These are phyloP conservation scores for Elaeagnus macrophylla DNA, from an alignment of 306 rosid species.

Conservation along the genomic window DNA sequence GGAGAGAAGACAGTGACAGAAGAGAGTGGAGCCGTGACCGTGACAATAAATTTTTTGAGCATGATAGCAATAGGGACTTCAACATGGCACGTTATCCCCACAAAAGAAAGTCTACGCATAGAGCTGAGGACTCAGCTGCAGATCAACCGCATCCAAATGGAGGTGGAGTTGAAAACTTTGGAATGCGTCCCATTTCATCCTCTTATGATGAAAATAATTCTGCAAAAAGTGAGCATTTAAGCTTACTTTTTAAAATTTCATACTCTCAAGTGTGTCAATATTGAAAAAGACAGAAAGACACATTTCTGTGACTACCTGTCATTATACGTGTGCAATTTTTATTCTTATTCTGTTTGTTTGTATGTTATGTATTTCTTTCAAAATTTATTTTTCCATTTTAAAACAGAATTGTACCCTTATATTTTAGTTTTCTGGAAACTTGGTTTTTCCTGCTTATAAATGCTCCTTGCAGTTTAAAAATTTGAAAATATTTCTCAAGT, in stretches of 20 bases:
- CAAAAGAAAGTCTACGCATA: constrained; percentile 54
- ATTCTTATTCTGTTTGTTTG: no score
- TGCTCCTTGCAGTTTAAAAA: no score
- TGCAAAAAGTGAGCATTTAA: constrained; percentile 61
- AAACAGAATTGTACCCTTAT: no score
- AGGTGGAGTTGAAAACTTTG: constrained; percentile 67
- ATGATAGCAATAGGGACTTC: constrained; percentile 54
- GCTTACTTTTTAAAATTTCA: constrained; percentile 1
- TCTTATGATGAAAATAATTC: constrained; percentile 59
- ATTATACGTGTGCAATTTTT: no score
- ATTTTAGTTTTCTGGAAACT: no score
- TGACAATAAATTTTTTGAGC: constrained; percentile 74
- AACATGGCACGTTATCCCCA: constrained; percentile 48
- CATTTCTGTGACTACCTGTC: no score
- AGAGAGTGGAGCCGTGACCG: constrained; percentile 29
- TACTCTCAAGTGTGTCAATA: background rate
- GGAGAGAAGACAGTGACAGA: constrained; percentile 76
- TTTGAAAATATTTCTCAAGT: no score
- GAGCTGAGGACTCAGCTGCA: constrained; percentile 57
- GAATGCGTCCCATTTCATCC: constrained; percentile 55
- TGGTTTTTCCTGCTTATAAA: no score
- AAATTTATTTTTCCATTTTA: no score
- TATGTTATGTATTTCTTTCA: no score
- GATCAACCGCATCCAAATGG: constrained; percentile 61
- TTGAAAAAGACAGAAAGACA: no score